Evolutionary conservation across 805 yeast genomes (phyloP).

Genomic region (Wickerhamiella azymoides): DNA sequence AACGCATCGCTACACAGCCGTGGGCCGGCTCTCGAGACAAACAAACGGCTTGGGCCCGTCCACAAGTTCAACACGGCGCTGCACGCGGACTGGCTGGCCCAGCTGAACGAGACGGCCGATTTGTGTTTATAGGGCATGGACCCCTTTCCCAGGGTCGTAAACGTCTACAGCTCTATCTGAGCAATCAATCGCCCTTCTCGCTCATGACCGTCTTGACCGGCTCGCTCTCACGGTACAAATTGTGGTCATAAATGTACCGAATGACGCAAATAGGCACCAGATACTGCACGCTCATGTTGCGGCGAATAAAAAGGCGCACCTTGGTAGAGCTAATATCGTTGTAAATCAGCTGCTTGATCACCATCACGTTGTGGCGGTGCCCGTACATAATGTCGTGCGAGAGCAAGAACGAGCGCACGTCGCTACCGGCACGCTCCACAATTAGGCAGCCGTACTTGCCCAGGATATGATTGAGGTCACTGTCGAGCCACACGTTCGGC

Average conservation of each 20-base stretch:
- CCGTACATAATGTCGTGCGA: conserved; percentile 97
- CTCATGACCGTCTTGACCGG: conserved; percentile 76
- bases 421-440: conserved; percentile 93
- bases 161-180: background rate
- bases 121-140: background rate
- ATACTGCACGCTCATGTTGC: conserved; percentile 96
- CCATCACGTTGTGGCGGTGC: conserved; percentile 81
- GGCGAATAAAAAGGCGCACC: conserved; percentile 77
- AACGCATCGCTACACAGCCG: conserved; percentile 1
- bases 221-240: conserved; percentile 73
- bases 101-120: conserved; percentile 23
- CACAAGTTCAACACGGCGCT: conserved; percentile 24
- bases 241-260: conserved; percentile 86
- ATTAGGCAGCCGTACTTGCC: conserved; percentile 94
- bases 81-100: conserved; percentile 11
- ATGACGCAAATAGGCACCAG: conserved; percentile 87
- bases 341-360: conserved; percentile 88
- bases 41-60: conserved; percentile 16
- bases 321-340: conserved; percentile 94
- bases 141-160: background rate
- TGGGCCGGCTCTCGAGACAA: conserved; percentile 15
- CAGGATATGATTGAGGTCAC: conserved; percentile 82
- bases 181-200: conserved; percentile 20
- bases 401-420: conserved; percentile 80
- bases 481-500: conserved; percentile 98